phyloP scores from a whole-genome alignment of 2,329 filamentous ascomycete genomes.

The Juglanconis oblonga region DNA sequence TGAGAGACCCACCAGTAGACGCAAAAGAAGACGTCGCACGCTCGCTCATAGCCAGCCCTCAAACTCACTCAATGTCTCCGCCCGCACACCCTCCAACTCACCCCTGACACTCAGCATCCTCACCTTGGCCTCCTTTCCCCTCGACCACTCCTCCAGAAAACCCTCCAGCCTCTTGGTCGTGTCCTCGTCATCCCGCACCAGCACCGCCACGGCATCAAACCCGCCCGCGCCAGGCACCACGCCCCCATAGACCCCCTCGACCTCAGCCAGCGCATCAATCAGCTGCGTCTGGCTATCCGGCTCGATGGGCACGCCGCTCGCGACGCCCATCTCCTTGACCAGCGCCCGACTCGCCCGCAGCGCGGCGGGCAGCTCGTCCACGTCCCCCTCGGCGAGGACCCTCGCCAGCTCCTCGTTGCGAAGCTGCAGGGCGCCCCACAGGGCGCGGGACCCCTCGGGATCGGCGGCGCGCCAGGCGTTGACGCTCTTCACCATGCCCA shows the following conservation, averaged over 20 bases:
- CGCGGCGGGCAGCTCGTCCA: slow-evolving; percentile 41
- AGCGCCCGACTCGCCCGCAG: slow-evolving; percentile 54
- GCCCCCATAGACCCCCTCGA: slow-evolving; percentile 82
- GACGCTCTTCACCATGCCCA: slow-evolving; percentile 92
- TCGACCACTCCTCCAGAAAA: slow-evolving; percentile 65
- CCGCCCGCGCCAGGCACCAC: slow-evolving; percentile 94
- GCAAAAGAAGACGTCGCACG: background rate
- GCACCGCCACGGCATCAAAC: slow-evolving; percentile 81
- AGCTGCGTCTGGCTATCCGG: slow-evolving; percentile 80
- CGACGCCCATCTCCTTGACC: slow-evolving; percentile 73
- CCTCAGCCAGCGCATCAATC: slow-evolving; percentile 67
- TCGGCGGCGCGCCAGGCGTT: slow-evolving; percentile 74
- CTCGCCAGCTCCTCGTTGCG: slow-evolving; percentile 70
- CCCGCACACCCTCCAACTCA: slow-evolving; percentile 65
- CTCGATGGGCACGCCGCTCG: slow-evolving; percentile 82
- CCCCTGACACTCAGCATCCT: slow-evolving; percentile 68
- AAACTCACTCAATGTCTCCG: slow-evolving; percentile 43
- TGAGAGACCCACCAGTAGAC: background rate
- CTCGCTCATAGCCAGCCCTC: slow-evolving; percentile 37
- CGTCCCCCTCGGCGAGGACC: slow-evolving; percentile 53
- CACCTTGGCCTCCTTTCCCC: slow-evolving; percentile 58
- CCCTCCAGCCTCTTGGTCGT: slow-evolving; percentile 58
- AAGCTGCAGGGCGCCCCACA: slow-evolving; percentile 75
- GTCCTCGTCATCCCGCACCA: slow-evolving; percentile 70
- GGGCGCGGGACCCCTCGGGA: slow-evolving; percentile 56